Evolutionary conservation across 371 early-diverging fungal genomes (phyloP), one percentile per base, ranked within the genome.

Genomic region (Mortierella sp.): DNA sequence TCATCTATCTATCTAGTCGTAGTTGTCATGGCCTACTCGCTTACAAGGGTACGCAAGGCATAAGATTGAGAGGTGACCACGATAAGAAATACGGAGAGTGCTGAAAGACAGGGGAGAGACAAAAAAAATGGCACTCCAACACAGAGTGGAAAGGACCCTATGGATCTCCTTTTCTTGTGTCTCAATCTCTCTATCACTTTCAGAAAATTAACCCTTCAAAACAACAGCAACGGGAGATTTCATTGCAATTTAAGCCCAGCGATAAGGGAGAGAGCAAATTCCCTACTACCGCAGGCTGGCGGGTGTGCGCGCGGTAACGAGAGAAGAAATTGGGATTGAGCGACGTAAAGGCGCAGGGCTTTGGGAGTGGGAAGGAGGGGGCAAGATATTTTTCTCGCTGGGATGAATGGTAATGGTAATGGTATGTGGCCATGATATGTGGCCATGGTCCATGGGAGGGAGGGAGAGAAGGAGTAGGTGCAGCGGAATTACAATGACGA

Each of bases 401-500:
- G 68, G 34, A 42, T 68, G 68, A 21, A 19, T 21, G 38, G 68
- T 24, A 24, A 68, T 68, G 24, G 24, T 50, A 31, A 63, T 63
- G 31, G 63, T 34, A 31, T 16, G 31, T 63, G 31, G 34, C 31
- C 19, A 60, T 31, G 60, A 34, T 31, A 63, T 9, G 21, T 57
- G 13, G 24, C 1, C 42, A 21, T 19, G 54, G 58, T 26, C 58
- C 11, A 31, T 31, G 24, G 42, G 34, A 42, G 21, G 24, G 68
- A 38, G 50, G 48, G 6, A 48, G 9, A 48, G 55, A 24, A 24
- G 21, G 55, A 24, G 55, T 3, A 34, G 8, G 34, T 31, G 34
- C 68, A 68, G 68, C 68, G 42, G 68, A 68, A 68, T 68, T 68
- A 68, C 68, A 68, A 68, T 68, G 68, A 38, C 24, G 24, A 68